Evolutionary conservation across 208 protist species (phyloP), one percentile per base, ranked within the genome.

Genomic region (Trypanosoma scelopori): DNA sequence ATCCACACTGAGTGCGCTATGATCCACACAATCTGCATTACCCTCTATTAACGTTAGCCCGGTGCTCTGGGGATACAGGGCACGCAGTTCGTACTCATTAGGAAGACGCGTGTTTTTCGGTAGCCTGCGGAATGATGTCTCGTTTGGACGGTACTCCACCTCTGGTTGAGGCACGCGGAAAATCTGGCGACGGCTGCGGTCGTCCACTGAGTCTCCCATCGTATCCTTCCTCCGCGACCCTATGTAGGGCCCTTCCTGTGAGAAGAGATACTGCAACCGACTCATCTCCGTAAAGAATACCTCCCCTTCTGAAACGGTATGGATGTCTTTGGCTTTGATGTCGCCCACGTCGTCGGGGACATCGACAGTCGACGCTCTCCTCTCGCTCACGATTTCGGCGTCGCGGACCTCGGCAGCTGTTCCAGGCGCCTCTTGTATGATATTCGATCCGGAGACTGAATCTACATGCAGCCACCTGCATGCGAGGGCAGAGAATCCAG

Each of bases 71-170:
- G 89, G 89, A 71, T 92, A 94, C 12, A 94, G 50, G 5, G 75
- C 79, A 30, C 89, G 85, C 18, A 94, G 74, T 60, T 94, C 85
- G 67, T 81, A 92, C 59, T 94, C 89, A 59, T 90, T 90, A 0
- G 89, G 85, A 11, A 94, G 55, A 43, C 74, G 74, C 28, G 81
- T 62, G 63, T 94, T 78, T 48, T 88, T 86, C 1, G 89, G 85
- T 3, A 94, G 73, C 13, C 85, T 71, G 11, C 89, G 71, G 69
- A 94, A 94, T 15, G 85, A 92, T 32, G 85, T 94, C 50, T 92
- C 89, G 55, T 89, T 87, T 15, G 85, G 80, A 4, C 47, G 53
- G 55, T 92, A 92, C 41, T 84, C 76, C 15, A 82, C 43, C 45
- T 88, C 85, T 16, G 84, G 82, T 59, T 84, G 85, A 22, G 89